These are phyloP conservation scores for Apiospora phragmitis DNA, from an alignment of 2,329 filamentous ascomycete genomes.

Conservation along the genomic window DNA sequence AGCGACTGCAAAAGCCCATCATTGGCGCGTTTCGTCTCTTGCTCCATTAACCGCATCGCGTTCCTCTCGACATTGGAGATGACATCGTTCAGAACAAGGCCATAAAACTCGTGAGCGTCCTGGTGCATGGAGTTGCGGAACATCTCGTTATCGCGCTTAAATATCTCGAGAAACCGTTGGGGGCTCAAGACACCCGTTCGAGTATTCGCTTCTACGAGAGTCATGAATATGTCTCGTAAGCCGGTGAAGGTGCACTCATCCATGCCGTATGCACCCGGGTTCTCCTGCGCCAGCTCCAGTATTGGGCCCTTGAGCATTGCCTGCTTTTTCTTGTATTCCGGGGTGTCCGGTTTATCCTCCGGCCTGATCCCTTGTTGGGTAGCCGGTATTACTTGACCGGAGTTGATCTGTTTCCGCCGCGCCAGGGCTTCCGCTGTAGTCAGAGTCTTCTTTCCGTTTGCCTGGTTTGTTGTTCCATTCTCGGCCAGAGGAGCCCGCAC, in stretches of 20 bases:
- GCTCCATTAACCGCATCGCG: conserved; percentile 63
- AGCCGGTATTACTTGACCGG: conserved; percentile 52
- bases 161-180: conserved; percentile 88
- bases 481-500: conserved; percentile 54
- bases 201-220: conserved; percentile 77
- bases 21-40: conserved; percentile 41
- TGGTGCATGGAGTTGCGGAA: conserved; percentile 97
- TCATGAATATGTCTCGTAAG: conserved; percentile 93
- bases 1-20: conserved; percentile 54
- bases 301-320: conserved; percentile 86
- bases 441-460: conserved; percentile 54
- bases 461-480: conserved; percentile 47
- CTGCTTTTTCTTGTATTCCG: conserved; percentile 97
- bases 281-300: conserved; percentile 80
- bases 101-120: conserved; percentile 96
- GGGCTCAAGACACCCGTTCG: conserved; percentile 90
- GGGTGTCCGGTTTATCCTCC: conserved; percentile 91
- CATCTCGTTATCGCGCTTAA: conserved; percentile 94
- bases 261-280: conserved; percentile 82
- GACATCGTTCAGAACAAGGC: conserved; percentile 91
- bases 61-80: conserved; percentile 93
- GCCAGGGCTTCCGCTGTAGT: conserved; percentile 56
- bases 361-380: conserved; percentile 62
- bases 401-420: conserved; percentile 54
- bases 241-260: conserved; percentile 92